phyloP scores from a whole-genome alignment of 805 yeast genomes.

The Candida boleticola region DNA sequence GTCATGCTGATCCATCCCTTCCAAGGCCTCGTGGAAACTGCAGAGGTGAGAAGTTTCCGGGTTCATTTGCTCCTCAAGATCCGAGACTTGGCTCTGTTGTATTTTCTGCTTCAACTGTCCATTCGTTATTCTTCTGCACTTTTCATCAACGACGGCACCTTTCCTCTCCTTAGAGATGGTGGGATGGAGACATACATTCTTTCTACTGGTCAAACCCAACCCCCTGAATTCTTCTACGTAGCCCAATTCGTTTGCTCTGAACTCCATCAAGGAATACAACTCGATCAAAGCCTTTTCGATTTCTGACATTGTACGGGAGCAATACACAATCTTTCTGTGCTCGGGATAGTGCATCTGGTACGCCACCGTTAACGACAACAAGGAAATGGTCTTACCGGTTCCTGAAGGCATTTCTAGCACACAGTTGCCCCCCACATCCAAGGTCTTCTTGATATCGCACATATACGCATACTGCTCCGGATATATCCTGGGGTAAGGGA shows the following conservation, averaged over 20 bases:
- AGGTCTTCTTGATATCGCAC: conserved; percentile 90
- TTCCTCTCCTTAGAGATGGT: conserved; percentile 81
- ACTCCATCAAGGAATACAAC: conserved; percentile 83
- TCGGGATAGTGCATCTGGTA: conserved; percentile 95
- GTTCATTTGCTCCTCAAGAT: conserved; percentile 48
- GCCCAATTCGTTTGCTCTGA: conserved; percentile 79
- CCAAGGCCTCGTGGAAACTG: conserved; percentile 85
- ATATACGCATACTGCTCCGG: conserved; percentile 98
- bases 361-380: conserved; percentile 88
- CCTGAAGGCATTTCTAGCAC: conserved; percentile 99
- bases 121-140: conserved; percentile 90
- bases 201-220: conserved; percentile 89
- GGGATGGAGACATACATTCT: conserved; percentile 91
- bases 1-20: conserved; percentile 84
- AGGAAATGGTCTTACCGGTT: conserved; percentile 94
- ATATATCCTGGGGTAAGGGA: conserved; percentile 94
- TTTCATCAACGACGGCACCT: conserved; percentile 93
- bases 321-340: conserved; percentile 88
- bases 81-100: conserved; percentile 48
- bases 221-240: conserved; percentile 90
- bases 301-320: conserved; percentile 99
- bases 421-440: conserved; percentile 96
- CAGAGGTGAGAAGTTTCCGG: conserved; percentile 51
- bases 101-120: conserved; percentile 75
- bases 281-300: conserved; percentile 96